Evolutionary conservation across 148 eudicot genomes (phyloP).

Genomic region (Euryodendron excelsum): DNA sequence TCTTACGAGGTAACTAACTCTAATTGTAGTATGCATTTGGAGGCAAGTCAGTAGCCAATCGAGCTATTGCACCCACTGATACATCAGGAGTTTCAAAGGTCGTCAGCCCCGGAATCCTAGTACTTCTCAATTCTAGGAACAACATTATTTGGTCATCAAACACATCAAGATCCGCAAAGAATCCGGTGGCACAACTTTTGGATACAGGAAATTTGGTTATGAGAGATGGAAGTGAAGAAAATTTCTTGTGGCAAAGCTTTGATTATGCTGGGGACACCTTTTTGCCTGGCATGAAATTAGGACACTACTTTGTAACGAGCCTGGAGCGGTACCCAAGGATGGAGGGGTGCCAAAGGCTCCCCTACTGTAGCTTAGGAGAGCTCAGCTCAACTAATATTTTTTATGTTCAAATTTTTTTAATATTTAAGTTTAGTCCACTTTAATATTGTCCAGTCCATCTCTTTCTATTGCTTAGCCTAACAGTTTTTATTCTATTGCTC

Average conservation of each 20-base stretch:
- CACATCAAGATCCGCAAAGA: constrained; percentile 1
- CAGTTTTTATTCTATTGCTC: too few relatives aligned
- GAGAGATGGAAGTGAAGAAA: constrained; percentile 11
- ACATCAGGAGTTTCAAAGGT: neutral
- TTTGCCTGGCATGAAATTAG: constrained; percentile 35
- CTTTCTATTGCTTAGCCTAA: too few relatives aligned
- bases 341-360: too few relatives aligned
- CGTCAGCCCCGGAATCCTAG: neutral
- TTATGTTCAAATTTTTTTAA: too few relatives aligned
- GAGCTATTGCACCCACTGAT: constrained; percentile 9
- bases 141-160: constrained; percentile 16
- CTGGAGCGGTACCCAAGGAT: too few relatives aligned
- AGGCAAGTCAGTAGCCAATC: constrained; percentile 23
- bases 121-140: neutral
- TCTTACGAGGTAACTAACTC: too few relatives aligned
- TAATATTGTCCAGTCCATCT: too few relatives aligned
- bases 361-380: too few relatives aligned
- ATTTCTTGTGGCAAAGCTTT: constrained; percentile 43
- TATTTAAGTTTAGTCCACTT: too few relatives aligned
- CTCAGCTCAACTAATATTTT: too few relatives aligned
- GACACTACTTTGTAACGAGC: constrained; percentile 20
- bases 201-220: constrained; percentile 41
- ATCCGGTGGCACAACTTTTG: constrained; percentile 29
- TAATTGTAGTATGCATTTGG: too few relatives aligned
- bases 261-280: constrained; percentile 29